phyloP scores from a whole-genome alignment of 768 basidiomycete species.

The Rhodotorula toruloides region DNA sequence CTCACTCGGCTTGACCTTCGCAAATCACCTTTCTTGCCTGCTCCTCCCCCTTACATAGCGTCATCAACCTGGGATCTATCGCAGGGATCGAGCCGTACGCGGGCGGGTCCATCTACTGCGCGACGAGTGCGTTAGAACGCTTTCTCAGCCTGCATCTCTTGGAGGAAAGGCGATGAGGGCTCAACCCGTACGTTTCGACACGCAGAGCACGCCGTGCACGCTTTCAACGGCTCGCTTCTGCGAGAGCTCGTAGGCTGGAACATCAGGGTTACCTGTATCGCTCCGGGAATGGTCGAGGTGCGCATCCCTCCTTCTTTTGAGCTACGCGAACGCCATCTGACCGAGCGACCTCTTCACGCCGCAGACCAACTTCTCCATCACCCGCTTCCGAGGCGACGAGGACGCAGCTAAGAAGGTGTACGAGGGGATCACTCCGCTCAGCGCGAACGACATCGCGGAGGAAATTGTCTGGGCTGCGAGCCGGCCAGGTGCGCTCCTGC shows the following conservation, averaged over 20 bases:
- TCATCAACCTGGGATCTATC: constrained; percentile 93
- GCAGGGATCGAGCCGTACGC: constrained; percentile 55
- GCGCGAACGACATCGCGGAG: constrained; percentile 57
- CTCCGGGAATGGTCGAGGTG: constrained; percentile 52
- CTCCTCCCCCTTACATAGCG: constrained; percentile 36
- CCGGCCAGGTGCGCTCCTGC: constrained; percentile 61
- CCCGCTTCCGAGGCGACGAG: constrained; percentile 81
- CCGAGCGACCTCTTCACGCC: not conserved
- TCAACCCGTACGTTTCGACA: too few relatives aligned
- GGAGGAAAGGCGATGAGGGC: too few relatives aligned
- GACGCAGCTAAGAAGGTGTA: constrained; percentile 82
- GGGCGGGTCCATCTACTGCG: constrained; percentile 87
- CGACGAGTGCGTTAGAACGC: constrained; percentile 54
- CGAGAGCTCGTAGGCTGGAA: constrained; percentile 75
- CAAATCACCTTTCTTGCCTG: not conserved
- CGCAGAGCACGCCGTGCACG: constrained; percentile 56
- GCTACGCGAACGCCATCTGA: not conserved
- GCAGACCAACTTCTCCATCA: constrained; percentile 70
- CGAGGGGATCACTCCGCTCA: constrained; percentile 51
- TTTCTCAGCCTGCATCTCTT: too few relatives aligned
- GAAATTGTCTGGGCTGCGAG: constrained; percentile 96
- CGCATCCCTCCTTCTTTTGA: not conserved
- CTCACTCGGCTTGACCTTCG: not conserved
- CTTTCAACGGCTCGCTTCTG: constrained; percentile 75
- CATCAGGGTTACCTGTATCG: constrained; percentile 89